Percentiles rank a stretch among this genome's conserved stretches.
phyloP scores from a whole-genome alignment of 2,329 filamentous ascomycete genomes.

The Trematosphaeria pertusa region DNA sequence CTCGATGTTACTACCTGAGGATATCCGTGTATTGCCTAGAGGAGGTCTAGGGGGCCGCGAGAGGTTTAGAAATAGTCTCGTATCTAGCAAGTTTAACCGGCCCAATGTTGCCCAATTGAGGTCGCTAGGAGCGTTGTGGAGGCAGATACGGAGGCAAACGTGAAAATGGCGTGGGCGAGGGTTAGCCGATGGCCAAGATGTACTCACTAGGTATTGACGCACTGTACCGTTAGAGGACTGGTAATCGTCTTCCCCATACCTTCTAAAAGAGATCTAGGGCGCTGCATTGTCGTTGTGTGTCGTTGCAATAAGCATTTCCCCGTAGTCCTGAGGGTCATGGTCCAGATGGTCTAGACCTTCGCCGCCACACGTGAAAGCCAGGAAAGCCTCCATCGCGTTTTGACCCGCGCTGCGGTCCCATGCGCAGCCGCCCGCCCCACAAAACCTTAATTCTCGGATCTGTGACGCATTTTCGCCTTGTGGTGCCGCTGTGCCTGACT shows the following conservation, averaged over 20 bases:
- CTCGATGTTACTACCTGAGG: too few species aligned
- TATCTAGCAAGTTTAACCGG: too few species aligned
- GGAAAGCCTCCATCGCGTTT: conserved; percentile 18
- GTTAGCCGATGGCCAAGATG: too few species aligned
- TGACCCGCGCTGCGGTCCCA: conserved; percentile 20
- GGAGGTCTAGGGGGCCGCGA: too few species aligned
- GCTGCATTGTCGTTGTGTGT: conserved; percentile 39
- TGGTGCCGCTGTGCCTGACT: conserved; percentile 11
- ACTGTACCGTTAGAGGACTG: too few species aligned
- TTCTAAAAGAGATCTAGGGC: conserved; percentile 22
- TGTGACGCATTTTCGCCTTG: conserved; percentile 23
- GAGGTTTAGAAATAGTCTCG: too few species aligned
- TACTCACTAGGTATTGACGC: too few species aligned
- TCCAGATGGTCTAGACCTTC: conserved; percentile 38
- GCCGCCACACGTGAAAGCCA: conserved; percentile 25
- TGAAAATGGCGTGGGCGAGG: too few species aligned
- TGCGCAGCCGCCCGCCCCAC: conserved; percentile 34
- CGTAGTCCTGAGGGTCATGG: conserved; percentile 17
- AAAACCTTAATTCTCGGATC: conserved; percentile 16
- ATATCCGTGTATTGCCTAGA: too few species aligned
- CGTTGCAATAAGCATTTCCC: conserved; percentile 46
- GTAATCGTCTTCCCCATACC: not conserved
- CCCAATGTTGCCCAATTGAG: too few species aligned
- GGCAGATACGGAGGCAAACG: too few species aligned
- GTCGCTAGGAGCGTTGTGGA: too few species aligned